Base-by-base conservation (phyloP, 164 flowering plant genomes). In the Nymphaea thermarum region DNA sequence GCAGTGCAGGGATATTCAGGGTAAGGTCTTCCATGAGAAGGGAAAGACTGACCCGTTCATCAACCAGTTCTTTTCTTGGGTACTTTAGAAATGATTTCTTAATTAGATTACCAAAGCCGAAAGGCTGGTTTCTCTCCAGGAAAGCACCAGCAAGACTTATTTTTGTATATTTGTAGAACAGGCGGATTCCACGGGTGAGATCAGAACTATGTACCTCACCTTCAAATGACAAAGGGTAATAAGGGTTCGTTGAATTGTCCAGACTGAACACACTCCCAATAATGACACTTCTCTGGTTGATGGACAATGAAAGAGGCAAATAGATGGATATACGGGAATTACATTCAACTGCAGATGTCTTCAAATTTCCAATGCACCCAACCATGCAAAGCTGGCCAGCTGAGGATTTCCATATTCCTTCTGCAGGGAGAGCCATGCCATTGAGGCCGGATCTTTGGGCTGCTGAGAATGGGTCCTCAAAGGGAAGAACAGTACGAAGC, bases 361-460 rank as follows among this genome's bases (percentile, higher is more conserved):
- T 78, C 16, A 66, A 66, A 25, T 69, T 18, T 51, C 87, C 88
- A 72, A 78, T 76, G 70, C 98, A 90, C 62, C 93, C 96, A 71
- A 86, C 81, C 98, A 90, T 93, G 82, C 98, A 93, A 44, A 93
- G 86, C 77, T 89, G 96, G 63, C 98, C 96, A 70, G 77, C 80
- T 15, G 96, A 84, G 66, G 93, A 82, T 42, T 77, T 84, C 96
- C 96, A 93, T 17, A 84, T 71, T 68, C 98, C 98, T 73, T 93
- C 98, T 15, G 86, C 84, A 66, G 83, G 70, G 73, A 93, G 79
- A 64, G 92, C 86, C 90, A 83, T 79, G 66, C 83, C 84, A 72
- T 67, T 78, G 10, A 83, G 80, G 64, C 85, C 92, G 42, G 89
- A 82, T 72, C 93, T 84, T 68, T 66, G 76, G 3, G 65, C 70